Evolutionary conservation across 805 yeast genomes (phyloP).

Genomic region (Zygoascus flipseniorum): DNA sequence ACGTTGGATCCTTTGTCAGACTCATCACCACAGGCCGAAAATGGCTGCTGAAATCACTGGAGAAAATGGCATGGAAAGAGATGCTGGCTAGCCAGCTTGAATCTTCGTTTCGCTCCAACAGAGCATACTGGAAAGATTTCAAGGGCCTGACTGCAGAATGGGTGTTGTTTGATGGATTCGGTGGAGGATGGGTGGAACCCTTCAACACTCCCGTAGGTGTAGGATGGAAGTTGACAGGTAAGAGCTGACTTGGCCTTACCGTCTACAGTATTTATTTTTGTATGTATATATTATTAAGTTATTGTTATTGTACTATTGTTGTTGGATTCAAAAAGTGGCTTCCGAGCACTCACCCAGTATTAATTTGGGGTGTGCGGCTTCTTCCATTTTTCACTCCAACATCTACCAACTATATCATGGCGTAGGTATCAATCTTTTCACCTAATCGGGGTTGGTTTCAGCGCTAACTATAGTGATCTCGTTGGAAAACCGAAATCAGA

Average conservation of each 20-base stretch:
- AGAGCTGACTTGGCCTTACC: conserved; percentile 11
- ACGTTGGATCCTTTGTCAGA: conserved; percentile 30
- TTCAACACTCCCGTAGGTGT: conserved; percentile 52
- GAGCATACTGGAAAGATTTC: conserved; percentile 36
- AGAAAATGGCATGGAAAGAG: conserved; percentile 30
- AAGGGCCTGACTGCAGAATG: conserved; percentile 44
- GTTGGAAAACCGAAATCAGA: conserved; percentile 38
- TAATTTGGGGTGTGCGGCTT: not conserved
- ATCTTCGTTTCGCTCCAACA: conserved; percentile 24
- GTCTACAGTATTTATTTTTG: no score
- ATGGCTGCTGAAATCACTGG: conserved; percentile 29
- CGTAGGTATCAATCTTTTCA: not conserved
- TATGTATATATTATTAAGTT: no score
- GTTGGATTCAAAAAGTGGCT: no score
- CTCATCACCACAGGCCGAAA: conserved; percentile 25
- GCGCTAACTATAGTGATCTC: conserved; percentile 12
- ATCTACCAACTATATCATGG: not conserved
- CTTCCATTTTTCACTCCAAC: not conserved
- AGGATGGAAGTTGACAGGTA: conserved; percentile 51
- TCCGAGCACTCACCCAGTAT: no score
- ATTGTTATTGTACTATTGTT: no score
- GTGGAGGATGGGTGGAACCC: conserved; percentile 48
- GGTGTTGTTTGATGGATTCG: conserved; percentile 47
- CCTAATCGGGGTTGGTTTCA: not conserved
- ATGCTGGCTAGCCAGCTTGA: conserved; percentile 26